Evolutionary conservation across 1,284 basidiomycete species (phyloP).

Genomic region (Marasmius fiardii): DNA sequence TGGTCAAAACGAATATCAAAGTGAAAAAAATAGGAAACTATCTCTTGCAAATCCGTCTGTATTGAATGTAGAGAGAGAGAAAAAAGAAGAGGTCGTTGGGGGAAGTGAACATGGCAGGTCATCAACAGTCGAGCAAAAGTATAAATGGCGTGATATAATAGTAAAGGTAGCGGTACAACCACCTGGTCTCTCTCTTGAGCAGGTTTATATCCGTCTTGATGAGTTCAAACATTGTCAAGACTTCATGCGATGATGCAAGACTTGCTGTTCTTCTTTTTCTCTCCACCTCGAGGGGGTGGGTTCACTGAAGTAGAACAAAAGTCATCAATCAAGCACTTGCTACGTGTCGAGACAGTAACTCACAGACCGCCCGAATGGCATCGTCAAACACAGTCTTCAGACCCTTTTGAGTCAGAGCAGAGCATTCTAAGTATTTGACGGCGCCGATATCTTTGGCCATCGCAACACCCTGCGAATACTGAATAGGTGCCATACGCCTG

Average conservation of each 20-base stretch:
- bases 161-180: conserved; percentile 9
- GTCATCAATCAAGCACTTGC: conserved; percentile 9
- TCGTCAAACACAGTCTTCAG: conserved; percentile 97
- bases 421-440: conserved; percentile 96
- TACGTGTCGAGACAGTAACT: conserved; percentile 35
- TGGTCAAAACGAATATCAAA: conserved; percentile 26
- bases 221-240: conserved; percentile 7
- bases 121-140: conserved; percentile 45
- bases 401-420: conserved; percentile 96
- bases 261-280: conserved; percentile 41
- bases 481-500: conserved; percentile 93
- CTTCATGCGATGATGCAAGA: conserved; percentile 77
- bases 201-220: background rate
- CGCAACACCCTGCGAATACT: conserved; percentile 85
- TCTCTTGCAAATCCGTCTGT: conserved; percentile 15
- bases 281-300: conserved; percentile 59
- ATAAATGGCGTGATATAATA: conserved; percentile 59
- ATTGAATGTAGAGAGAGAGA: conserved; percentile 16
- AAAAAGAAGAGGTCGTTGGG: conserved; percentile 4
- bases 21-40: conserved; percentile 6
- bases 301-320: conserved; percentile 52
- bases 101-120: conserved; percentile 26
- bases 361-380: conserved; percentile 88
- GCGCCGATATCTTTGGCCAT: conserved; percentile 96
- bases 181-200: conserved; percentile 1